Conservation (phyloP, 1,284 basidiomycete species). For the Ganoderma meredithae region DNA sequence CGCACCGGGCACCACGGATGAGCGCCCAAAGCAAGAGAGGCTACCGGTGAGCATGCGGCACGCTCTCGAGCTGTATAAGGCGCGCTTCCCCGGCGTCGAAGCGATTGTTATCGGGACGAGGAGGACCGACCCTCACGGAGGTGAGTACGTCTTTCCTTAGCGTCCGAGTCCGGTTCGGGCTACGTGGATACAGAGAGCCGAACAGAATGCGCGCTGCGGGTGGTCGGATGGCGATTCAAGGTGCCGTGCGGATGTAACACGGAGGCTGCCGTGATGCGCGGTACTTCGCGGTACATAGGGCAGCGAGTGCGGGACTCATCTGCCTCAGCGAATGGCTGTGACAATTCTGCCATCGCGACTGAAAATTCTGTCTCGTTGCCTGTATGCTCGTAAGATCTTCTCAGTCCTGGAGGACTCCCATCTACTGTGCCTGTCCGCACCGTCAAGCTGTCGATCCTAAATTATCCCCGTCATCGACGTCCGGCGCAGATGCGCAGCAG, state of each 20-base stretch:
- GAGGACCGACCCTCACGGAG: conserved; percentile 90
- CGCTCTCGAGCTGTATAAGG: conserved; percentile 82
- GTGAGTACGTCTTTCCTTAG: conserved; percentile 52
- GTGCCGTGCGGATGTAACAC: background rate
- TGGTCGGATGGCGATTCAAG: background rate
- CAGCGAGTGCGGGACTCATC: background rate
- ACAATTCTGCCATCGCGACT: background rate
- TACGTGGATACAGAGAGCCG: background rate
- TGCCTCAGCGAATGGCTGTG: background rate
- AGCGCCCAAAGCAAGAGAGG: conserved; percentile 44
- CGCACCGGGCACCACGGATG: conserved; percentile 42
- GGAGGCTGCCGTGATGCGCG: background rate
- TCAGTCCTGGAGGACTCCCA: background rate
- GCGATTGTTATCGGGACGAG: conserved; percentile 93
- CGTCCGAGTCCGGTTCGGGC: background rate
- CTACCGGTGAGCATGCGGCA: conserved; percentile 85
- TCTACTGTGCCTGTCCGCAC: background rate
- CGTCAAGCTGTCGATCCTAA: background rate
- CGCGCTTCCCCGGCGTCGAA: conserved; percentile 65
- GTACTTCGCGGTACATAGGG: background rate
- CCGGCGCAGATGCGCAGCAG: background rate
- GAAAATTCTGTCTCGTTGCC: background rate
- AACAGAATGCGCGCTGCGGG: background rate
- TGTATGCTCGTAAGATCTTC: background rate
- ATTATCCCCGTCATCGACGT: background rate